Conservation (phyloP, 371 early-diverging fungal genomes). For the Funneliformis caledonium region DNA sequence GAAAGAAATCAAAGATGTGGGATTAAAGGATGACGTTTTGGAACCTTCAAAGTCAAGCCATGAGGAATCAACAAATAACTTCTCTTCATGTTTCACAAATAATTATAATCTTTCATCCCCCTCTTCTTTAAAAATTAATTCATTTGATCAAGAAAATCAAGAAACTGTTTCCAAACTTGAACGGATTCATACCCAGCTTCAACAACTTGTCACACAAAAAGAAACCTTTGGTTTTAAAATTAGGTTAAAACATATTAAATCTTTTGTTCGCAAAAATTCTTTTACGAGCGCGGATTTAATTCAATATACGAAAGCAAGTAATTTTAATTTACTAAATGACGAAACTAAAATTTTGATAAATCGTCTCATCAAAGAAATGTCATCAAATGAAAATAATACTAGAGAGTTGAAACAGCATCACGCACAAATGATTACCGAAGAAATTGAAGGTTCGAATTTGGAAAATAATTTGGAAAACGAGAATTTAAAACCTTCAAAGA, state of each 20-base stretch:
- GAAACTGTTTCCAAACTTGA: background rate
- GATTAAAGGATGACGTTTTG: background rate
- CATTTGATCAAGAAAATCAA: no score
- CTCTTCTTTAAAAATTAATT: background rate
- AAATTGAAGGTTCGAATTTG: no score
- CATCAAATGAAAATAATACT: no score
- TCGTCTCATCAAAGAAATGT: background rate
- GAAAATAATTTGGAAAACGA: no score
- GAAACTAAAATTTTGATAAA: background rate
- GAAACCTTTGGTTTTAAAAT: background rate
- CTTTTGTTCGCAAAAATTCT: background rate
- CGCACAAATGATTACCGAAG: no score
- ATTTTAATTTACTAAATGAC: background rate
- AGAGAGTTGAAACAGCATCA: no score
- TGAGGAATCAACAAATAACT: background rate
- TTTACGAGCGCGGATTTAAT: no score
- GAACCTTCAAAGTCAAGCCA: background rate
- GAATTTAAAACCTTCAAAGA: background rate
- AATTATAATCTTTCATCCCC: background rate
- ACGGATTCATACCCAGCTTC: background rate
- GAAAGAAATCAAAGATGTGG: no score
- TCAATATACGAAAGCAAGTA: background rate
- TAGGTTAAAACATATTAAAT: background rate
- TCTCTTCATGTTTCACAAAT: background rate
- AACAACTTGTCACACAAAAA: background rate